phyloP scores from a whole-genome alignment of 83 land plant genomes.

The Diphasiastrum complanatum region DNA sequence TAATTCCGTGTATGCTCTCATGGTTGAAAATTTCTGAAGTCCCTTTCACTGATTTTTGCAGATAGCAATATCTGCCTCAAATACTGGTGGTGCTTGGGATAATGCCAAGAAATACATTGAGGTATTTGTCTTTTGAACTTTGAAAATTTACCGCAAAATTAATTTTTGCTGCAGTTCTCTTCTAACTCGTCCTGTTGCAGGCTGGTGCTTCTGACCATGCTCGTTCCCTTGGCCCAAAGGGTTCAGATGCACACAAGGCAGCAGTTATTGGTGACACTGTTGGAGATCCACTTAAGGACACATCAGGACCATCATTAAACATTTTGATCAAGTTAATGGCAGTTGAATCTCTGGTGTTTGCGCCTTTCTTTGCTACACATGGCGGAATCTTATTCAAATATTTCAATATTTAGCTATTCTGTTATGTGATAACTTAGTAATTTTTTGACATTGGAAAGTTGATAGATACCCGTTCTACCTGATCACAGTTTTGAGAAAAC shows the following conservation, averaged over 20 bases:
- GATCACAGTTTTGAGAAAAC: too few species aligned
- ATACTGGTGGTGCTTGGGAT: conserved; percentile 92
- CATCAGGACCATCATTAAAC: conserved; percentile 75
- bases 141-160: neutral
- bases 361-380: conserved; percentile 65
- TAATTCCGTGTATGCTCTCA: too few species aligned
- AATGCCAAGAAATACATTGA: conserved; percentile 85
- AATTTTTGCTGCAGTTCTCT: neutral
- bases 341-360: conserved; percentile 69
- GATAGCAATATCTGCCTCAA: conserved; percentile 89
- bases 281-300: conserved; percentile 79
- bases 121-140: conserved; percentile 19
- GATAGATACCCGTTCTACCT: too few species aligned
- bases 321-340: conserved; percentile 79
- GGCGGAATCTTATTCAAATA: conserved; percentile 38
- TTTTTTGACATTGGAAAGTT: too few species aligned
- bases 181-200: conserved; percentile 14
- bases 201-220: conserved; percentile 64
- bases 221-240: conserved; percentile 58
- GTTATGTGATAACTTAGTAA: too few species aligned
- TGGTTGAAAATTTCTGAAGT: neutral
- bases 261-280: conserved; percentile 83
- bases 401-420: too few species aligned
- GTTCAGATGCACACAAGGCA: conserved; percentile 72
- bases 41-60: conserved; percentile 10